Percentiles rank a stretch among this genome's conserved stretches.
Evolutionary conservation across 1,284 basidiomycete genomes (phyloP).

Genomic region (Tilletia caries): DNA sequence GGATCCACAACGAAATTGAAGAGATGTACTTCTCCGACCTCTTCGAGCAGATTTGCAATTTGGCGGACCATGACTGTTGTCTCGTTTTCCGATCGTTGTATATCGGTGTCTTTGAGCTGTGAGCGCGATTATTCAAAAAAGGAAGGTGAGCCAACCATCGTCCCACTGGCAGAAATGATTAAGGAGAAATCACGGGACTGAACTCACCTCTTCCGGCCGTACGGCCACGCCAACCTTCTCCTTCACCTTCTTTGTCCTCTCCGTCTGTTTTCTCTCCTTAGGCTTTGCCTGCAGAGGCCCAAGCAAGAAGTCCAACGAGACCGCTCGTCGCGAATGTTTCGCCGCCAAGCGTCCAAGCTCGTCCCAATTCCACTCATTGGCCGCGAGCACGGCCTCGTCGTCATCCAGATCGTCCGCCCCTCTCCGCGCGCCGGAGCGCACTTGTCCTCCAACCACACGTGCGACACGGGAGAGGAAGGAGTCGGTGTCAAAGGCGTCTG

Average conservation of each 20-base stretch:
- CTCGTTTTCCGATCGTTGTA: slow-evolving; percentile 38
- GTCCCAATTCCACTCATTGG: slow-evolving; percentile 42
- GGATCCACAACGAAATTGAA: slow-evolving; percentile 84
- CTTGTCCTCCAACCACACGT: neutral
- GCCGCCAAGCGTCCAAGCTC: slow-evolving; percentile 31
- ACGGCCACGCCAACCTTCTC: slow-evolving; percentile 17
- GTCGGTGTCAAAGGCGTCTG: slow-evolving; percentile 46
- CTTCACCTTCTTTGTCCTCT: slow-evolving; percentile 15
- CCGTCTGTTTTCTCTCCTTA: slow-evolving; percentile 25
- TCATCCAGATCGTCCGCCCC: slow-evolving; percentile 10
- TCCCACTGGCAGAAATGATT: neutral
- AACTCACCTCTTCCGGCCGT: slow-evolving; percentile 20
- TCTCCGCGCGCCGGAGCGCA: neutral
- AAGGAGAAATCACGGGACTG: too few species aligned
- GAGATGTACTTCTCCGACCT: slow-evolving; percentile 63
- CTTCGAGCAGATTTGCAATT: slow-evolving; percentile 57
- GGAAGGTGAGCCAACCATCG: neutral
- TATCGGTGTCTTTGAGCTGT: slow-evolving; percentile 36
- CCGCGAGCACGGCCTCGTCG: slow-evolving; percentile 24
- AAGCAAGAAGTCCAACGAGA: slow-evolving; percentile 43
- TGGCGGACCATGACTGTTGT: slow-evolving; percentile 37
- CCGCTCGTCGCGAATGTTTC: slow-evolving; percentile 30
- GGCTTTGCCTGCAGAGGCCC: slow-evolving; percentile 41
- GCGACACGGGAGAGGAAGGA: slow-evolving; percentile 38
- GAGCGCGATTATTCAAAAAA: neutral